Evolutionary conservation across 257 asterid species (phyloP), one percentile per base, ranked within the genome.

Genomic region (Anisodus acutangulus): DNA sequence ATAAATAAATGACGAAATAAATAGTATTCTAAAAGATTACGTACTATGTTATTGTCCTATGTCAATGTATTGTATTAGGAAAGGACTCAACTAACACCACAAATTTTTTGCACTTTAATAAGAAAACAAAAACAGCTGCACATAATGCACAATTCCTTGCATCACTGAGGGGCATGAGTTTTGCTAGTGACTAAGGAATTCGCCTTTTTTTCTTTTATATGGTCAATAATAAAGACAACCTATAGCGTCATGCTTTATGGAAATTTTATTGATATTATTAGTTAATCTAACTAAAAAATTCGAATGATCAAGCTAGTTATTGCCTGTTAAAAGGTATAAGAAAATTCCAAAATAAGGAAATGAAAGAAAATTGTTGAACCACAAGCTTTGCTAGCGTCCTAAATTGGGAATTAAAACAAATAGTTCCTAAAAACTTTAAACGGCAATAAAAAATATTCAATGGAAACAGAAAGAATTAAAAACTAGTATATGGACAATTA

Each of bases 81-180:
- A 47, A 6, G 43, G 19, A 51, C 63, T 76, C 81, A 76, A 51
- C 81, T 51, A 51, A 26, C 62, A 22, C 81, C 81, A 7, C 81
- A 51, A 26, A 0, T 4, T 76, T 72, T 51, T 76, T 76, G 47
- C 49, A 26, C 17, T 43, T 71, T 9, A 9, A 69, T 69, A 31
- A 31, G 35, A 31, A 31, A 31, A 31, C n/a, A 47, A 72, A 47
- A 47, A 47, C 19, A 72, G 59, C 41, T 72, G 37, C 2, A 2
- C 80, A 72, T 72, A 49, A 76, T 76, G 63, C 81, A 76, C 9
- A 76, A 51, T 53, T 76, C 47, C 47, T 76, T 51, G 81, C 81
- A 51, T 76, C 81, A 76, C 51, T 0, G 39, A n/a, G 58, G 35
- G 37, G 58, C 58, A 71, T 71, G 79, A 71, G 17, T 71, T 37